Percentiles rank a stretch among this genome's conserved stretches.
These are phyloP conservation scores for Pyrenophora tritici-repentis DNA, from an alignment of 2,329 filamentous ascomycete species.

Conservation along the genomic window DNA sequence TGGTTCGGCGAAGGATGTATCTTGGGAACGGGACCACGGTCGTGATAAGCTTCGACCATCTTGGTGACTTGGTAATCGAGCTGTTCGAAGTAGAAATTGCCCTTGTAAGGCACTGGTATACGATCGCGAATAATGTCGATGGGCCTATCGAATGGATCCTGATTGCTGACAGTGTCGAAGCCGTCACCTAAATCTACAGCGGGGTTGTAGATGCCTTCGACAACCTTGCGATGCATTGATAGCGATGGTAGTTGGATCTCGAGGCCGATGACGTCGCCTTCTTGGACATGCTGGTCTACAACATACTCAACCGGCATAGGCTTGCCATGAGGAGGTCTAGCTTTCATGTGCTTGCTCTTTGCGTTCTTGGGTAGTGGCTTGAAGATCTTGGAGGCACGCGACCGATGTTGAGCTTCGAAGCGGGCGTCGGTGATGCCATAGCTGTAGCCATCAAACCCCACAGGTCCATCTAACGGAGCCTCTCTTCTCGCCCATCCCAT, in stretches of 20 bases:
- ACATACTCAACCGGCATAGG: constrained; percentile 51
- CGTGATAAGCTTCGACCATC: constrained; percentile 72
- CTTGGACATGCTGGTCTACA: constrained; percentile 75
- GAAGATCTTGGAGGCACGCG: constrained; percentile 85
- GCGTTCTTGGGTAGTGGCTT: constrained; percentile 46
- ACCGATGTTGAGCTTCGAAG: constrained; percentile 92
- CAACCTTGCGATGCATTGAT: constrained; percentile 82
- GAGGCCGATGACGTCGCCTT: constrained; percentile 92
- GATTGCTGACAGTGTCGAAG: constrained; percentile 54
- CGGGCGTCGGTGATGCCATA: constrained; percentile 89
- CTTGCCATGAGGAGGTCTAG: constrained; percentile 42
- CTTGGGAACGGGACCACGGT: constrained; percentile 57
- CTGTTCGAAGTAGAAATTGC: constrained; percentile 91
- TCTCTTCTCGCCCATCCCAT: constrained; percentile 86
- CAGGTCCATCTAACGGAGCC: constrained; percentile 79
- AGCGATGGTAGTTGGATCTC: constrained; percentile 91
- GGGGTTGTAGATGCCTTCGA: constrained; percentile 85
- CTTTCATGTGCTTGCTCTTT: constrained; percentile 49
- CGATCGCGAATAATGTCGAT: constrained; percentile 91
- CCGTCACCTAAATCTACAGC: constrained; percentile 71
- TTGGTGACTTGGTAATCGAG: constrained; percentile 87
- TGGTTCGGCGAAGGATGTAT: constrained; percentile 79
- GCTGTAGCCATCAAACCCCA: constrained; percentile 89
- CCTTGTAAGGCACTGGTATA: constrained; percentile 91
- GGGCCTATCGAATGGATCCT: constrained; percentile 55